Conservation (phyloP, 2,329 filamentous ascomycete genomes). For the Sclerotinia borealis region DNA sequence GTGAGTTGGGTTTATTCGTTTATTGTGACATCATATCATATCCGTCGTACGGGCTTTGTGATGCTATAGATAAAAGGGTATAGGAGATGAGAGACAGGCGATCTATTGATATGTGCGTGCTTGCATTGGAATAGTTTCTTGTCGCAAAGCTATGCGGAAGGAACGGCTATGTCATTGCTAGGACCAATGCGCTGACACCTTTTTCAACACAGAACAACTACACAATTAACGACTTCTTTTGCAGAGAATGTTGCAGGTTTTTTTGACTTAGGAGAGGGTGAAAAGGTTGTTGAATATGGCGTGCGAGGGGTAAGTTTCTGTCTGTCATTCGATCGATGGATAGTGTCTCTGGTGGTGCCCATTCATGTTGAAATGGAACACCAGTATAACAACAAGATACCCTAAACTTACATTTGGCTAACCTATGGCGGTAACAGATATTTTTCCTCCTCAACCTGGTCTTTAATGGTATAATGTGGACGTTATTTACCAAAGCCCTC, state of each 20-base stretch:
- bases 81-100: background rate
- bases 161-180: background rate
- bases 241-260: slow-evolving; percentile 40
- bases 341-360: background rate
- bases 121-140: background rate
- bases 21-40: background rate
- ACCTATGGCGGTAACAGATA: background rate
- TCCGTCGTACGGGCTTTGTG: background rate
- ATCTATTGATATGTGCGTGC: background rate
- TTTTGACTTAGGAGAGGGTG: slow-evolving; percentile 40
- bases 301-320: slow-evolving; percentile 43
- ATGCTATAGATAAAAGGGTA: background rate
- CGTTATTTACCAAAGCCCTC: slow-evolving; percentile 73
- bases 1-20: slow-evolving; percentile 40
- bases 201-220: slow-evolving; percentile 42
- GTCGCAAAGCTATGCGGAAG: background rate
- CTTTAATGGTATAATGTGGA: slow-evolving; percentile 59
- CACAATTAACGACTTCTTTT: slow-evolving; percentile 48
- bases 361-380: background rate
- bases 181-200: slow-evolving; percentile 7
- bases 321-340: background rate
- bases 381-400: background rate
- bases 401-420: background rate
- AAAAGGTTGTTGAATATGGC: slow-evolving; percentile 42
- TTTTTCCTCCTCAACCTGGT: slow-evolving; percentile 20